Conservation (phyloP, 441 rosid genomes). For the Lepidium campestre region DNA sequence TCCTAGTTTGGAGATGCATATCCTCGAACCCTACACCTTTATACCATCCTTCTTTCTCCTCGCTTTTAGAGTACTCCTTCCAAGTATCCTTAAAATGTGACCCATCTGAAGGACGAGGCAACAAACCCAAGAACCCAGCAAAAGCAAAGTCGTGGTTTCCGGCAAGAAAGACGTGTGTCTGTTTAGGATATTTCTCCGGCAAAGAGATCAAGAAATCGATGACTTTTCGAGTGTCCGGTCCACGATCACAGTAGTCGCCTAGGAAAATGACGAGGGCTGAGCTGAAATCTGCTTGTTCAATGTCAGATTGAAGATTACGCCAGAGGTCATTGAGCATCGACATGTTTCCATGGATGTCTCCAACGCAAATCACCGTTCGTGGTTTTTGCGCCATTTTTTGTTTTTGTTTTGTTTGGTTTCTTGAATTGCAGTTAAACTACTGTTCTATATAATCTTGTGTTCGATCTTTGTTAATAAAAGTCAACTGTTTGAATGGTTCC, state of each 20-base stretch:
- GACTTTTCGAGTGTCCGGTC: slow-evolving; percentile 60
- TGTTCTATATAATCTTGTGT: background rate
- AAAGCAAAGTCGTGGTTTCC: slow-evolving; percentile 84
- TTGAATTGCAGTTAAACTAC: background rate
- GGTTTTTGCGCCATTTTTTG: slow-evolving; percentile 28
- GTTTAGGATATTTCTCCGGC: slow-evolving; percentile 48
- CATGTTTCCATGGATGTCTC: slow-evolving; percentile 80
- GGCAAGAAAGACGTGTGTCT: slow-evolving; percentile 55
- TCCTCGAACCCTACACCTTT: slow-evolving; percentile 54
- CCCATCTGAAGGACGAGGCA: slow-evolving; percentile 49
- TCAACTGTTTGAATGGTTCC: background rate
- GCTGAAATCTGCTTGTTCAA: slow-evolving; percentile 39
- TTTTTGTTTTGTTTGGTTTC: background rate
- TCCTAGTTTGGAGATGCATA: slow-evolving; percentile 73
- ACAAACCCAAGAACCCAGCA: slow-evolving; percentile 50
- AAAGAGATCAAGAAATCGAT: slow-evolving; percentile 56
- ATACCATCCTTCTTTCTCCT: slow-evolving; percentile 83
- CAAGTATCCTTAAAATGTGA: slow-evolving; percentile 50
- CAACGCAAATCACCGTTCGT: slow-evolving; percentile 58
- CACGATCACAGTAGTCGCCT: slow-evolving; percentile 94
- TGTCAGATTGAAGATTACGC: slow-evolving; percentile 52
- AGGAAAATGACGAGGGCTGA: slow-evolving; percentile 69
- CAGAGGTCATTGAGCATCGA: slow-evolving; percentile 66
- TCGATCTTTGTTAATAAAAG: background rate
- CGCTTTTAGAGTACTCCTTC: slow-evolving; percentile 46